phyloP scores from a whole-genome alignment of 495 filamentous ascomycete genomes.

The Aspergillus taichungensis region DNA sequence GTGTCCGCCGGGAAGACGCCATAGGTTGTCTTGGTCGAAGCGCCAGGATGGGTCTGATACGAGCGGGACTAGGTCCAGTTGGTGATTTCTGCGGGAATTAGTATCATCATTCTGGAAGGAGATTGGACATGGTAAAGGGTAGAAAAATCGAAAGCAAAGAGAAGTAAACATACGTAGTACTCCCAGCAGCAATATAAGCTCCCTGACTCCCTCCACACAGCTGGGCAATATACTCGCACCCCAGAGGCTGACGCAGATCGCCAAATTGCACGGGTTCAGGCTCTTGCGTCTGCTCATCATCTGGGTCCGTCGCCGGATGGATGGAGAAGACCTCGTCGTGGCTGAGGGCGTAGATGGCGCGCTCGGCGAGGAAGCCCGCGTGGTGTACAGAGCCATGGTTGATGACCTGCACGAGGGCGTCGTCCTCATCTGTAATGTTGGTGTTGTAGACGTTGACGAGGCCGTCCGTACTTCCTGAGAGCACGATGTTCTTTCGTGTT shows the following conservation, averaged over 20 bases:
- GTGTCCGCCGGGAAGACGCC: constrained; percentile 67
- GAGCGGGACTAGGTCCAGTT: constrained; percentile 60
- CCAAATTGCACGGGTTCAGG: constrained; percentile 54
- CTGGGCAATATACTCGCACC: constrained; percentile 78
- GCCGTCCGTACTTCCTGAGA: constrained; percentile 88
- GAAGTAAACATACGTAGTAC: constrained; percentile 26
- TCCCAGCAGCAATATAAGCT: constrained; percentile 35
- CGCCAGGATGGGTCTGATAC: constrained; percentile 49
- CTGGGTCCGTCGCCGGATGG: constrained; percentile 55
- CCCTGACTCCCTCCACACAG: constrained; percentile 49
- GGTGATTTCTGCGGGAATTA: constrained; percentile 42
- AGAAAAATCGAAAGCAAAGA: constrained; percentile 1
- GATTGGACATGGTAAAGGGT: constrained; percentile 1
- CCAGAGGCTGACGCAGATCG: constrained; percentile 61
- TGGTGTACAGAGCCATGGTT: constrained; percentile 86
- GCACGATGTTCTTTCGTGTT: constrained; percentile 49
- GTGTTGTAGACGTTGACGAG: constrained; percentile 80
- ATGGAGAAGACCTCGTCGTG: constrained; percentile 76
- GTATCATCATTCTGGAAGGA: constrained; percentile 1
- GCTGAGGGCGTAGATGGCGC: constrained; percentile 63
- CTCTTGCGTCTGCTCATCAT: constrained; percentile 45
- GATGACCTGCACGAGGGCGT: constrained; percentile 74
- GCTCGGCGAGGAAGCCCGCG: constrained; percentile 65
- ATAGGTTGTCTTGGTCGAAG: constrained; percentile 49
- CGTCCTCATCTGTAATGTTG: constrained; percentile 68